Base-by-base conservation (phyloP, 139 green algal species). In the Coelastrella sp. region DNA sequence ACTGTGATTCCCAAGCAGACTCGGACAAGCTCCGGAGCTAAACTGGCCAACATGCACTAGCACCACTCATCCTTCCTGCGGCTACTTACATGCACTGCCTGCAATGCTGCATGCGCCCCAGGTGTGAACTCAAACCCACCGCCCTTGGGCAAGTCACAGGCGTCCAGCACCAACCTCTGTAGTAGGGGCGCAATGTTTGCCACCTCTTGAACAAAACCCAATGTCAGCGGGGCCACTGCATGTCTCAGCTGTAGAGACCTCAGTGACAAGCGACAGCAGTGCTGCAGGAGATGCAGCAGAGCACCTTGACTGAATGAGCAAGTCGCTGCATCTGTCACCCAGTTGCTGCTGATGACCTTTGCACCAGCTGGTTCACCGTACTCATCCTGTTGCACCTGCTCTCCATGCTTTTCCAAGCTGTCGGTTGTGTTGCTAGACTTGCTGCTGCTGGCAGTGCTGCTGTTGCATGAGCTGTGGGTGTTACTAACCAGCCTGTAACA, bases 71-170 rank as follows among this genome's bases (percentile, higher is more conserved):
- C n/a, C 0, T 19, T 30, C 19, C 15, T 40, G 27, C 38, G 30
- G 27, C 40, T 15, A 67, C 73, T 81, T 37, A 81, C 73, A 23
- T 81, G 73, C 38, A 81, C 50, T 34, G 73, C 73, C n/a, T 81
- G 73, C 15, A 81, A 50, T 40, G 73, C 73, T 27, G 35, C 50
- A 51, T 81, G 50, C 38, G 73, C 23, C 11, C 50, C 38, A 9
- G 73, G 21, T 13, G 67, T 34, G 7, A 81, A 23, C 50, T 45
- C 73, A 68, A 81, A 67, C 1, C 15, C 48, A 0, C 73, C 73
- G 7, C 40, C 21, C 11, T 43, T 6, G 23, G 73, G 32, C 73
- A 81, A 34, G 23, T 81, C 73, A 43, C 73, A 81, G 5, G 73
- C 73, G 67, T 81, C 73, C 50, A 81, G 21, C 30, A 81, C 73